A percentile compares a stretch with the other conserved stretches of the same genome.
Conservation (phyloP, 2,329 filamentous ascomycete genomes). For the Daldinia sp. region DNA sequence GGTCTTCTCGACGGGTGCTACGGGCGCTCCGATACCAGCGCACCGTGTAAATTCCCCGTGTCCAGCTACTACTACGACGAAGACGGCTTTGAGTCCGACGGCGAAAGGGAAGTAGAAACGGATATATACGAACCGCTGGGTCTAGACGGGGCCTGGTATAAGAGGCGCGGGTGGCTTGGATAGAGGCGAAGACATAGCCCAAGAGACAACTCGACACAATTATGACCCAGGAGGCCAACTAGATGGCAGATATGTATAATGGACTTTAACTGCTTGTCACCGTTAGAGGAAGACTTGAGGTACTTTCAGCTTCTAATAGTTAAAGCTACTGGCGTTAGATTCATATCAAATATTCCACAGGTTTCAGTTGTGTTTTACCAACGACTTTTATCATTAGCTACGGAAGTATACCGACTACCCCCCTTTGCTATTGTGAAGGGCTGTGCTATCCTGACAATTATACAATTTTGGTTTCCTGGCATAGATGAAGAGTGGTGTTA, state of each 20-base stretch:
- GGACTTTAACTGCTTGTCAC: neutral
- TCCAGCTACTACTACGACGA: neutral
- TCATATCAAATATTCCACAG: neutral
- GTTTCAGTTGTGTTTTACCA: neutral
- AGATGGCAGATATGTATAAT: neutral
- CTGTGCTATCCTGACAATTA: neutral
- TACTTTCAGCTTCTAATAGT: neutral
- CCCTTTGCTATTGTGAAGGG: neutral
- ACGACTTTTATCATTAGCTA: constrained; percentile 7
- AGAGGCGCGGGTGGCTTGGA: neutral
- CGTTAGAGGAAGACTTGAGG: neutral
- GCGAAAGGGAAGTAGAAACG: neutral
- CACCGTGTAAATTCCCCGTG: neutral
- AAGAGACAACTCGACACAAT: neutral
- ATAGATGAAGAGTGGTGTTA: neutral
- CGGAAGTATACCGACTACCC: neutral
- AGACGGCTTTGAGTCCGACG: neutral
- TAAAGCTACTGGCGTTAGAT: neutral
- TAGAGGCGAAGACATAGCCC: neutral
- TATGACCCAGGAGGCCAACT: neutral
- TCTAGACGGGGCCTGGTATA: neutral
- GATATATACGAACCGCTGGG: neutral
- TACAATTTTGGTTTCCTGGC: neutral
- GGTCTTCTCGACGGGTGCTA: constrained; percentile 1
- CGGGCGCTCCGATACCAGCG: neutral